A percentile compares a stretch with the other conserved stretches of the same genome.
phyloP scores from a whole-genome alignment of 306 rosid species.

The Quercus wislizeni region DNA sequence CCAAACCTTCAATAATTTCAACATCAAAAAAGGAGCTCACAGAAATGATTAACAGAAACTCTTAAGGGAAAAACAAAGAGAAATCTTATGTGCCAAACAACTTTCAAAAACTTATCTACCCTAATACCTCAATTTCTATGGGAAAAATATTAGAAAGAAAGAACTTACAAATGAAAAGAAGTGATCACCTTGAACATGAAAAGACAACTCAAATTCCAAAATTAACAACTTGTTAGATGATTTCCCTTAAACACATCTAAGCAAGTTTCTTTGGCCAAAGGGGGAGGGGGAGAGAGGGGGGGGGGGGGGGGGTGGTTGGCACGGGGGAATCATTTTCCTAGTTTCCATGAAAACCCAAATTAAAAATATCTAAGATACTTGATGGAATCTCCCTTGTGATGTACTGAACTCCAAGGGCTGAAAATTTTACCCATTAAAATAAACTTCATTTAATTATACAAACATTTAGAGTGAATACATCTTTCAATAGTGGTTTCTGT shows the following conservation, averaged over 20 bases:
- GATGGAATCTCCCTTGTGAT: not conserved
- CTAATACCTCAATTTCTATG: not conserved
- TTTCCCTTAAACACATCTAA: not conserved
- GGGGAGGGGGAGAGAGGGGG: not conserved
- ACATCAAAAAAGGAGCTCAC: not conserved
- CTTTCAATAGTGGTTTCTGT: no score
- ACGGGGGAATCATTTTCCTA: not conserved
- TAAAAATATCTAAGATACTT: not conserved
- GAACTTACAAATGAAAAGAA: not conserved
- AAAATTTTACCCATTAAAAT: no score
- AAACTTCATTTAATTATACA: no score
- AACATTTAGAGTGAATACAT: no score
- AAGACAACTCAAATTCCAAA: not conserved
- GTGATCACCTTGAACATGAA: not conserved
- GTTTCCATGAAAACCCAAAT: not conserved
- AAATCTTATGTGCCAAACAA: not conserved
- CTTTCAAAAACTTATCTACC: not conserved
- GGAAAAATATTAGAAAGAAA: not conserved
- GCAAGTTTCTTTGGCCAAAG: not conserved
- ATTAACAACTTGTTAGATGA: not conserved
- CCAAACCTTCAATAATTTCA: slow-evolving; percentile 6
- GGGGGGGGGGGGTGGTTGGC: no score
- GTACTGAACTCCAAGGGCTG: not conserved
- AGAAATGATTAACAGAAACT: not conserved
- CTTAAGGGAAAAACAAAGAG: not conserved